Conservation (phyloP, 2,329 filamentous ascomycete species). For the Fusarium papillatum region DNA sequence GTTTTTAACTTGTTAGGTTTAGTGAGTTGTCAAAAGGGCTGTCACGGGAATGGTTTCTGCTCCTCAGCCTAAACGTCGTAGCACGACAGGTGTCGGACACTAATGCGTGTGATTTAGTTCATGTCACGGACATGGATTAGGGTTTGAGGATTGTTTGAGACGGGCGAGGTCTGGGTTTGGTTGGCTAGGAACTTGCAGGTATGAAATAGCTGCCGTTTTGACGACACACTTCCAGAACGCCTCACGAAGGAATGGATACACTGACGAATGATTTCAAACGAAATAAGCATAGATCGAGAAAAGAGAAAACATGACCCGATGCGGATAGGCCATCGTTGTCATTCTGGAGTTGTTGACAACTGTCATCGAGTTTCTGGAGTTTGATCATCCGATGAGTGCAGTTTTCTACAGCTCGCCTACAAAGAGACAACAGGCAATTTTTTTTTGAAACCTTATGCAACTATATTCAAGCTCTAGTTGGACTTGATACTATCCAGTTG, state of each 20-base stretch:
- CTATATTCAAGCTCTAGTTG: neutral
- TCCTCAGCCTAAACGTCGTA: neutral
- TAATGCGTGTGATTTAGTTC: neutral
- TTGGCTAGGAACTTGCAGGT: neutral
- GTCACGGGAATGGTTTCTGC: conserved; percentile 1
- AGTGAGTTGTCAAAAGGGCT: neutral
- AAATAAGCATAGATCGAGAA: neutral
- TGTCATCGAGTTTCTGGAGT: neutral
- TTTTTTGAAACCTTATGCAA: neutral
- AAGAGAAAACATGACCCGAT: neutral
- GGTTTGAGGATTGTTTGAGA: neutral
- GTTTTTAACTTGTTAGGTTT: neutral
- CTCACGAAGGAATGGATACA: neutral
- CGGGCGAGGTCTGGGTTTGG: neutral
- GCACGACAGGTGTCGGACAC: neutral
- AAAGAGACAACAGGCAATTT: neutral
- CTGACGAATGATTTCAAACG: neutral
- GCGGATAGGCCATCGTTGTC: neutral
- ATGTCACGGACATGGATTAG: neutral
- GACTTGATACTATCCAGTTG: neutral
- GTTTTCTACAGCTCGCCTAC: neutral
- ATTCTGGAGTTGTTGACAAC: neutral
- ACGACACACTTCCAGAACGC: neutral
- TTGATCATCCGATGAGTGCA: neutral
- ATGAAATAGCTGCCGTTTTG: neutral